A percentile compares a stretch with the other conserved stretches of the same genome.
These are phyloP conservation scores for Phytophthora syringae DNA, from an alignment of 352 stramenopile species.

Conservation along the genomic window DNA sequence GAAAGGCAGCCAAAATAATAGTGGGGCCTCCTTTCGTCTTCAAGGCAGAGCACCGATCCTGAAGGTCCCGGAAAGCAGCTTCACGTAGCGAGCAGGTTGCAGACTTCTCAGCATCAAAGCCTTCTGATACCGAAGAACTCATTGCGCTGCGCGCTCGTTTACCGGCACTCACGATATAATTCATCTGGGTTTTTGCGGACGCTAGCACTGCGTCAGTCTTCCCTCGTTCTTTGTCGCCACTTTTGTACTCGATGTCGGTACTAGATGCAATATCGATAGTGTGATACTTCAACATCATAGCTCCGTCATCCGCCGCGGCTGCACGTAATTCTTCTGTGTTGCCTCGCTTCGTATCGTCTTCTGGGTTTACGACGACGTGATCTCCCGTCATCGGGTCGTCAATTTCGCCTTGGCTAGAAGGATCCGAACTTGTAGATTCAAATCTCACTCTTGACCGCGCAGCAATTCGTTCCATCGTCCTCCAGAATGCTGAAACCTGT, in stretches of 20 bases:
- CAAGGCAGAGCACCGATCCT: constrained; percentile 29
- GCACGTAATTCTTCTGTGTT: constrained; percentile 28
- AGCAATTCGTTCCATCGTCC: constrained; percentile 85
- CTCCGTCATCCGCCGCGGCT: constrained; percentile 8
- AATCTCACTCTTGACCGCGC: constrained; percentile 78
- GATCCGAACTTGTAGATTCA: constrained; percentile 43
- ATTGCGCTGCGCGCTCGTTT: constrained; percentile 59
- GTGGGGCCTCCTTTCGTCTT: constrained; percentile 35
- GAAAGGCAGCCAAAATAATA: constrained; percentile 74
- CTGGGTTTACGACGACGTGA: constrained; percentile 10
- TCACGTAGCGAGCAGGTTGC: constrained; percentile 26
- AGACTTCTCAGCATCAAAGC: constrained; percentile 11
- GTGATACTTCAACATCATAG: constrained; percentile 46
- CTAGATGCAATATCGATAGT: constrained; percentile 41
- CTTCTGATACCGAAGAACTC: constrained; percentile 27
- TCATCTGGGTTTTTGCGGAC: constrained; percentile 43
- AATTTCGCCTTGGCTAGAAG: constrained; percentile 12
- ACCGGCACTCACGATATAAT: constrained; percentile 52
- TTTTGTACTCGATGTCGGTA: constrained; percentile 19
- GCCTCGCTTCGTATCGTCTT: constrained; percentile 30
- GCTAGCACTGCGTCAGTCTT: constrained; percentile 23
- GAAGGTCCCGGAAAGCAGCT: constrained; percentile 34
- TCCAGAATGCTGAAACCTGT: constrained; percentile 85
- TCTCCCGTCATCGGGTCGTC: constrained; percentile 19
- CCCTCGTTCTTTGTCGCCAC: constrained; percentile 14